Evolutionary conservation across 2,329 filamentous ascomycete genomes (phyloP).

Genomic region (Mycosphaerella sp.): DNA sequence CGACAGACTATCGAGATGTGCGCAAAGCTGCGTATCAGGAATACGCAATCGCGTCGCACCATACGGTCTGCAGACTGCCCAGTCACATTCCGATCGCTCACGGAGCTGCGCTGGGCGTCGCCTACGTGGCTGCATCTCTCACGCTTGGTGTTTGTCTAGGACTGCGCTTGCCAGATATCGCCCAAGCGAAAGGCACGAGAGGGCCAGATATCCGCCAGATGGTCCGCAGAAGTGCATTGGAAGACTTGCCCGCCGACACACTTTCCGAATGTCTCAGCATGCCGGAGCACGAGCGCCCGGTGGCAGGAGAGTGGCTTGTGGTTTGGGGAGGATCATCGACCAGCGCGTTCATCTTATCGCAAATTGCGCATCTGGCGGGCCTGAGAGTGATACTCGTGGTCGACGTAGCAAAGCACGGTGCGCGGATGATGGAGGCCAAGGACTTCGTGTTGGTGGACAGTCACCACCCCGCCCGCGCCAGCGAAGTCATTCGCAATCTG

Average conservation of each 20-base stretch:
- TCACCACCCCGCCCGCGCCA: slow-evolving; percentile 14
- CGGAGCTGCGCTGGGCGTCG: slow-evolving; percentile 39
- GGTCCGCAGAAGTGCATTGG: slow-evolving; percentile 37
- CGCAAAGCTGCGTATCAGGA: slow-evolving; percentile 42
- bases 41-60: slow-evolving; percentile 37
- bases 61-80: slow-evolving; percentile 40
- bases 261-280: slow-evolving; percentile 31
- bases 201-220: slow-evolving; percentile 17
- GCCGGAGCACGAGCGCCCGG: slow-evolving; percentile 12
- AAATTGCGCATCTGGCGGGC: slow-evolving; percentile 34
- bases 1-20: slow-evolving; percentile 40
- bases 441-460: slow-evolving; percentile 18
- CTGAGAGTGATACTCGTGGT: slow-evolving; percentile 48
- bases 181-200: background rate
- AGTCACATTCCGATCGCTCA: slow-evolving; percentile 30
- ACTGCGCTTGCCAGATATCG: slow-evolving; percentile 25
- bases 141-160: slow-evolving; percentile 40
- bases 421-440: slow-evolving; percentile 15
- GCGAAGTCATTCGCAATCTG: slow-evolving; percentile 15
- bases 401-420: slow-evolving; percentile 20
- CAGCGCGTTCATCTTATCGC: slow-evolving; percentile 40
- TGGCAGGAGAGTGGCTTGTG: slow-evolving; percentile 22
- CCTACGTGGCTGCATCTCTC: slow-evolving; percentile 39
- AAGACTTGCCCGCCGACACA: slow-evolving; percentile 15
- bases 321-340: slow-evolving; percentile 41